These are phyloP conservation scores for Amanita muscaria DNA, from an alignment of 768 basidiomycete genomes.

Conservation along the genomic window DNA sequence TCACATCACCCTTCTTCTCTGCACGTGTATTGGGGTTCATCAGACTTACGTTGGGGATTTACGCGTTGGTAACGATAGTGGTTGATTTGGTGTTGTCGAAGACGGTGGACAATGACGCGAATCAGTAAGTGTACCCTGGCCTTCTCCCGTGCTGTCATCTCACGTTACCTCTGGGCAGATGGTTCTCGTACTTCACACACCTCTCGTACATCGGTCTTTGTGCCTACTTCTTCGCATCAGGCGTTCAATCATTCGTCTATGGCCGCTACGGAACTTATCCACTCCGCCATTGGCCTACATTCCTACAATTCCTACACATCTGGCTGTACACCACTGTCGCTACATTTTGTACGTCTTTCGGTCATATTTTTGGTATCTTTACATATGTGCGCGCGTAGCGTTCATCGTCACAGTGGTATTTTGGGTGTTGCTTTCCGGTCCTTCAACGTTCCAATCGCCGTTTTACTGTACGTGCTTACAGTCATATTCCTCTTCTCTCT, in stretches of 20 bases:
- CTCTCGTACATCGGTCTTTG: slow-evolving; percentile 54
- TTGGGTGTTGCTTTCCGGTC: slow-evolving; percentile 45
- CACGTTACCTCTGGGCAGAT: no score
- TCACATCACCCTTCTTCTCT: slow-evolving; percentile 43
- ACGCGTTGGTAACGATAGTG: slow-evolving; percentile 34
- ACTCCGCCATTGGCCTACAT: slow-evolving; percentile 49
- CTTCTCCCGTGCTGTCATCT: no score
- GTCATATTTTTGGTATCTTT: slow-evolving; percentile 3
- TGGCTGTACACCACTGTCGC: slow-evolving; percentile 41
- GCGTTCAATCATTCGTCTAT: slow-evolving; percentile 43
- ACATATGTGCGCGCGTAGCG: slow-evolving; percentile 27
- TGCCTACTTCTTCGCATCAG: slow-evolving; percentile 54
- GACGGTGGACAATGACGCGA: slow-evolving; percentile 20
- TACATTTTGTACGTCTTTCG: slow-evolving; percentile 44
- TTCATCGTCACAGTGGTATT: slow-evolving; percentile 56
- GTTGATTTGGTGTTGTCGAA: slow-evolving; percentile 29
- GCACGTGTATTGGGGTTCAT: slow-evolving; percentile 34
- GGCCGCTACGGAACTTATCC: slow-evolving; percentile 32
- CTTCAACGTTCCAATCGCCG: slow-evolving; percentile 30
- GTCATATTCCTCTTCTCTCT: background rate
- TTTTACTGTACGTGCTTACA: slow-evolving; percentile 29
- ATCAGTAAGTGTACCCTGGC: slow-evolving; percentile 18
- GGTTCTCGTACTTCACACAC: slow-evolving; percentile 57
- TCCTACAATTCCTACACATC: slow-evolving; percentile 49
- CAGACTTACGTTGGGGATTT: slow-evolving; percentile 41